Evolutionary conservation across 2,329 filamentous ascomycete genomes (phyloP).

Genomic region (Daldinia sp.): DNA sequence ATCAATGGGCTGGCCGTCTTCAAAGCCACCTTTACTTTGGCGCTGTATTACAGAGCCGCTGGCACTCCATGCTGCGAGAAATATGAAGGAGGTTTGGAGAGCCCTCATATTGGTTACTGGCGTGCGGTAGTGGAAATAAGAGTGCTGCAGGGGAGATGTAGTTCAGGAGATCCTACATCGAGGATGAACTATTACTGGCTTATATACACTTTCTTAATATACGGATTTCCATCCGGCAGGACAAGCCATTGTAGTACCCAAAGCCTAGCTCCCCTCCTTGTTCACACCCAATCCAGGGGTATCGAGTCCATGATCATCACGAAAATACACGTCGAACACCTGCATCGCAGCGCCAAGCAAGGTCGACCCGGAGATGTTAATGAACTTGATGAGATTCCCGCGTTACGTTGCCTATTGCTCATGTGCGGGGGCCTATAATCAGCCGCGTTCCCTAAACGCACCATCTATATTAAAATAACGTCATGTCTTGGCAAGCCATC

Average conservation of each 20-base stretch:
- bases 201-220: conserved; percentile 29
- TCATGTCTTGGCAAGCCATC: conserved; percentile 48
- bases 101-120: conserved; percentile 40
- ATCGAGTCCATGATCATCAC: conserved; percentile 1
- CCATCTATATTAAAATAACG: conserved; percentile 51
- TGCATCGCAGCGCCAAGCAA: conserved; percentile 23
- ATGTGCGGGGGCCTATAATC: conserved; percentile 44
- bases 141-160: neutral
- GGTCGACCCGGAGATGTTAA: conserved; percentile 20
- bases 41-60: conserved; percentile 44
- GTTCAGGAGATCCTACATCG: neutral
- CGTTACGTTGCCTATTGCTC: conserved; percentile 31
- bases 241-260: conserved; percentile 14
- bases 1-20: conserved; percentile 67
- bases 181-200: neutral
- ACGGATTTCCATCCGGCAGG: conserved; percentile 16
- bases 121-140: neutral
- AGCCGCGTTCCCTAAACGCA: conserved; percentile 42
- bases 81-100: conserved; percentile 37
- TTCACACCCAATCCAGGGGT: conserved; percentile 11
- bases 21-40: conserved; percentile 54
- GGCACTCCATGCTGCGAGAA: conserved; percentile 41
- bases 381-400: conserved; percentile 34
- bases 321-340: conserved; percentile 13
- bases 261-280: conserved; percentile 6